Evolutionary conservation across 1,284 basidiomycete species (phyloP), one percentile per base, ranked within the genome.

Genomic region (Heliocybe sulcata): DNA sequence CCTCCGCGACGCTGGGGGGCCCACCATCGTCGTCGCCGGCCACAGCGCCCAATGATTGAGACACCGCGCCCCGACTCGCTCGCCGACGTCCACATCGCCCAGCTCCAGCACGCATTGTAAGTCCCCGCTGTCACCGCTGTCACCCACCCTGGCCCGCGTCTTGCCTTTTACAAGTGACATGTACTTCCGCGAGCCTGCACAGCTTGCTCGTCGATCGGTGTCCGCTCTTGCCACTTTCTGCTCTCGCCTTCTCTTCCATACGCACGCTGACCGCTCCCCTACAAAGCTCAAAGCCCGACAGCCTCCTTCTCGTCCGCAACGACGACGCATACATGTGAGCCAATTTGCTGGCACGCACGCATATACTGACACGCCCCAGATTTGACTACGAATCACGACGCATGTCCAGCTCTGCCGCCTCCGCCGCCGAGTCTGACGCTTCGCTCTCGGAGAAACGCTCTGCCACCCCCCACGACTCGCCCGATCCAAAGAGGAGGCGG

Each of bases 341-440:
- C 16, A 35, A 35, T 42, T 16, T 42, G 8, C 8, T 16, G 38
- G 8, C 8, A 42, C 12, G 16, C 38, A 20, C 38, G 16, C 38
- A 6, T 42, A 3, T n/a, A 6, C 19, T 42, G 38, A n/a, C 38
- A 16, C 16, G 8, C 26, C 22, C 55, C 19, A 29, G n/a, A 65
- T 63, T 77, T 60, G 75, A 76, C 64, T 79, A 81, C 71, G 61
- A 75, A 58, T 67, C 68, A 54, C 73, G 82, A 60, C 79, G 81
- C 59, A 83, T 83, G 82, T 84, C 82, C 66, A 74, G 75, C 64
- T 82, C 81, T 54, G 79, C 77, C 50, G 73, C 76, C 49, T 82
- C 81, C 25, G 77, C 75, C 14, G 73, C 81, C 27, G 81, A 82
- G 2, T 52, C 51, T 35, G 27, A 35, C 51, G 27, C 33, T 33